Base-by-base conservation (phyloP, 2,329 filamentous ascomycete species). In the Fusarium robinianum region DNA sequence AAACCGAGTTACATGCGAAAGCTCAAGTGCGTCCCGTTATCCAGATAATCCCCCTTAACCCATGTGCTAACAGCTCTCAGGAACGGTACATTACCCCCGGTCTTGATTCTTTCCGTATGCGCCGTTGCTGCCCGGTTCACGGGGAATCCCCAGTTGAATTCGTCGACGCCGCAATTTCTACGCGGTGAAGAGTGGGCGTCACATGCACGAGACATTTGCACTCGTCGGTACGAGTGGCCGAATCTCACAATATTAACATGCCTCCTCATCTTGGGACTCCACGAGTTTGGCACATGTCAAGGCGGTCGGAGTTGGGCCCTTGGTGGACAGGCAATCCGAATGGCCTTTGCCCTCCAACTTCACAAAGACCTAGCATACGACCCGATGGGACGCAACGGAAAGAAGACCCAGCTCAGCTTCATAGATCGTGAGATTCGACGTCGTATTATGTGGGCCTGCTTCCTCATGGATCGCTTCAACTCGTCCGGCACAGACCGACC, bases 1-100 rank as follows among this genome's bases (percentile, higher is more conserved):
- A 97, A 96, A 65, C 92, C 94, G 24, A 97, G 91, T 65, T 97
- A 95, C 66, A 96, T 97, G 87, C 81, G 91, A 47, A 90, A 90
- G 61, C 67, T 94, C 41, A 82, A 77, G 84, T 85, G 70, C 51
- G 80, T 73, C 43, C 18, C 16, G 18, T 14, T 5, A 18, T 18
- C 8, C 11, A 15, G 5, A 45, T 9, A 27, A 5, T 12, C 14
- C 8, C n/a, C n/a, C 16, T 22, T 12, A 5, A 14, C 24, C 21
- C 23, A 39, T 33, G n/a, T 23, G 25, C 49, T 51, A 33, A 60
- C n/a, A 12, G 14, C 23, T n/a, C n/a, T 5, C 22, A 71, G 67
- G 39, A 70, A 62, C 36, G 64, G 67, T 26, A 85, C 85, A 2
- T 75, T 97, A 9, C 92, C 94, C 1, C 94, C 94, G 1, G 92